These are phyloP conservation scores for Cyclostephanos tholiformis DNA, from an alignment of 108 stramenopile genomes.

Conservation along the genomic window DNA sequence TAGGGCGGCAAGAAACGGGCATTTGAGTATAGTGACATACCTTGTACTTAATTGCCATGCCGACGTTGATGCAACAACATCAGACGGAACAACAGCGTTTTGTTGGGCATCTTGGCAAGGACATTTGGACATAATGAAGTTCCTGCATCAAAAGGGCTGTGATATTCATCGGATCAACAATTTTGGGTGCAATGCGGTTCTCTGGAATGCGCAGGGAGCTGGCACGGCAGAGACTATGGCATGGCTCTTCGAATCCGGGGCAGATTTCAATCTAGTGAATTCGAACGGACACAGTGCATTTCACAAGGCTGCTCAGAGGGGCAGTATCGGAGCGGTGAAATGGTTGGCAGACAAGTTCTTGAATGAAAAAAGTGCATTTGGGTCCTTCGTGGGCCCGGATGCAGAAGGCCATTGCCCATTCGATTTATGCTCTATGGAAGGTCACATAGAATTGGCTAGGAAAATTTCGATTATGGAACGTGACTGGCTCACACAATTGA, in stretches of 20 bases:
- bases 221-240: slow-evolving; percentile 45
- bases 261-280: slow-evolving; percentile 61
- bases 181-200: slow-evolving; percentile 83
- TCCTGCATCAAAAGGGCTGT: slow-evolving; percentile 50
- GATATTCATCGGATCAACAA: slow-evolving; percentile 60
- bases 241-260: slow-evolving; percentile 63
- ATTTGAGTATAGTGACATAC: slow-evolving; percentile 67
- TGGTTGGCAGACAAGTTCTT: slow-evolving; percentile 63
- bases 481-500: slow-evolving; percentile 11
- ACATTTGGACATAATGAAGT: slow-evolving; percentile 73
- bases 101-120: slow-evolving; percentile 89
- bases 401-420: slow-evolving; percentile 78
- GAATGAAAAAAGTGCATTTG: not conserved
- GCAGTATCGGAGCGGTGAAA: slow-evolving; percentile 47
- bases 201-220: slow-evolving; percentile 83
- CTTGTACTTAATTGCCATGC: slow-evolving; percentile 50
- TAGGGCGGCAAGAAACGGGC: slow-evolving; percentile 85
- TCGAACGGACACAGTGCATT: slow-evolving; percentile 79
- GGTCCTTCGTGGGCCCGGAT: slow-evolving; percentile 66
- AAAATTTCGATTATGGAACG: slow-evolving; percentile 35
- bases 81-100: slow-evolving; percentile 88
- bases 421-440: slow-evolving; percentile 65
- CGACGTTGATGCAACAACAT: slow-evolving; percentile 68
- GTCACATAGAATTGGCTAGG: slow-evolving; percentile 21
- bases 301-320: slow-evolving; percentile 88